Conservation (phyloP, 257 asterid genomes). For the Nicotiana sylvestris region DNA sequence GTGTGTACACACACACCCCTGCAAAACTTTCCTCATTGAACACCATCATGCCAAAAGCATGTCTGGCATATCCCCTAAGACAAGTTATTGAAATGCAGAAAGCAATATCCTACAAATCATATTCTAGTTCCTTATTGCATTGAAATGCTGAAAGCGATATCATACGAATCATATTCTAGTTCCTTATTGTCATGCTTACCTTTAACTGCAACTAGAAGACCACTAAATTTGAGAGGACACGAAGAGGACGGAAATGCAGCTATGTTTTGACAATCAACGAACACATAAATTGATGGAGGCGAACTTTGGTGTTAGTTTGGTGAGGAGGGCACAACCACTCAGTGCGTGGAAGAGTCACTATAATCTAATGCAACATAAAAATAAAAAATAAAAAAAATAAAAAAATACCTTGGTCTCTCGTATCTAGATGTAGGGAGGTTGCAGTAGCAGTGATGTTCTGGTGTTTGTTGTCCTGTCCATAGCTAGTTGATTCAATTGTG, state of each 20-base stretch:
- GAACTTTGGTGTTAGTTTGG: no score
- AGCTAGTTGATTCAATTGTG: no score
- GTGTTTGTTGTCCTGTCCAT: no score
- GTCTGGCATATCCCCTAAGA: not conserved
- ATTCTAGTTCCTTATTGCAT: not conserved
- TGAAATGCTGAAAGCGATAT: no score
- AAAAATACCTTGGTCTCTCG: not conserved
- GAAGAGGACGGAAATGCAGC: not conserved
- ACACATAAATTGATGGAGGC: not conserved
- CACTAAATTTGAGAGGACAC: not conserved
- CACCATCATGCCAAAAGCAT: not conserved
- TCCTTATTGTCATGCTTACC: not conserved
- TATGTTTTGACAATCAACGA: not conserved
- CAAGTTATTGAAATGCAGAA: not conserved
- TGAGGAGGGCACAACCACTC: not conserved
- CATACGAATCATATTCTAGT: no score
- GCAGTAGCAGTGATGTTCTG: no score
- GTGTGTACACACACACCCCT: no score
- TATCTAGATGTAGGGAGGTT: not conserved
- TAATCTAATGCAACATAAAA: not conserved
- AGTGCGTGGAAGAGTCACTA: not conserved
- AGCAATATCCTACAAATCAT: not conserved
- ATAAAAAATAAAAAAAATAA: no score
- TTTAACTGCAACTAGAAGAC: not conserved
- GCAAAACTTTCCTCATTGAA: no score